Percentiles rank a stretch among this genome's conserved stretches.
phyloP scores from a whole-genome alignment of 345 rosid species.

The rapeseed (Brassica napus) region Da-Ae NC_063443.1:10104501-10105000 shows the following conservation, averaged over 20 bases:
- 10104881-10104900: slow-evolving; percentile 3
- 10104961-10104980: not conserved
- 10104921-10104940: not conserved
- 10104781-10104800: slow-evolving; percentile 5
- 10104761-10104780: slow-evolving; percentile 33
- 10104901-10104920: not conserved
- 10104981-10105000: not conserved
- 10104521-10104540: slow-evolving; percentile 1
- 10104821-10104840: slow-evolving; percentile 11
- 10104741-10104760: slow-evolving; percentile 32
- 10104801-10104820: not conserved
- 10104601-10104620: not conserved
- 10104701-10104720: not conserved
- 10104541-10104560: not conserved
- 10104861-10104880: not conserved
- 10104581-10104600: not conserved
- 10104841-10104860: not conserved
- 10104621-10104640: not conserved
- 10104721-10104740: slow-evolving; percentile 25
- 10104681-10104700: slow-evolving; percentile 33
- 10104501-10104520: not conserved
- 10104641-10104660: not conserved
- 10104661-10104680: slow-evolving; percentile 16
- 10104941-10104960: slow-evolving; percentile 11
- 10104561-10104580: not conserved